Evolutionary conservation across 768 basidiomycete genomes (phyloP).

Genomic region (Gymnopilus junonius): DNA sequence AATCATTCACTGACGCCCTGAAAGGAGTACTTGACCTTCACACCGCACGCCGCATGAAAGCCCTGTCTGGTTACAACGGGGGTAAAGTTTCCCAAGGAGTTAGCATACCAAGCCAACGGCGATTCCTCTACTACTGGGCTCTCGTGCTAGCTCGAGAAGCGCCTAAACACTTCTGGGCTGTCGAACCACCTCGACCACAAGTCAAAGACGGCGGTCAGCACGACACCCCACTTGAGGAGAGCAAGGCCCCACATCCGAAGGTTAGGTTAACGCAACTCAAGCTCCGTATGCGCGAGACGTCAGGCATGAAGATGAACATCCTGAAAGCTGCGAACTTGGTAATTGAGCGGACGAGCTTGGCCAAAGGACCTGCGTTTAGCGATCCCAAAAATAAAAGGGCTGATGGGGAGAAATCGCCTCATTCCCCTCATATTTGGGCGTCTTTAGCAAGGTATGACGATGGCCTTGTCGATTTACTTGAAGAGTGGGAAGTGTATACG

Average conservation of each 20-base stretch:
- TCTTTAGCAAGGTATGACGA: slow-evolving; percentile 86
- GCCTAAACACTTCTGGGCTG: slow-evolving; percentile 53
- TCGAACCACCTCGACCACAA: slow-evolving; percentile 20
- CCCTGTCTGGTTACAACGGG: slow-evolving; percentile 25
- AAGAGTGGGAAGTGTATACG: slow-evolving; percentile 63
- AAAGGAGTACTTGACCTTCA: slow-evolving; percentile 69
- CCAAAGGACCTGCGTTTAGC: slow-evolving; percentile 18
- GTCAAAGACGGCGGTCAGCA: not conserved
- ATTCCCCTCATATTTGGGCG: slow-evolving; percentile 57
- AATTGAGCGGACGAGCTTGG: slow-evolving; percentile 48
- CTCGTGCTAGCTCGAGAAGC: slow-evolving; percentile 60
- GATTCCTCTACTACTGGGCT: slow-evolving; percentile 83
- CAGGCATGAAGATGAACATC: slow-evolving; percentile 52
- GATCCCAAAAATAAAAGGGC: not conserved
- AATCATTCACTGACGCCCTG: slow-evolving; percentile 43
- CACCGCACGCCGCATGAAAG: slow-evolving; percentile 72
- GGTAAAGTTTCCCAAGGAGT: slow-evolving; percentile 58
- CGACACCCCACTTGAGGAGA: not conserved
- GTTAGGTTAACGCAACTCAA: slow-evolving; percentile 61
- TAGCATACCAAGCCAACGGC: slow-evolving; percentile 80
- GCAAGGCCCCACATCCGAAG: slow-evolving; percentile 35
- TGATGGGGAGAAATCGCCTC: slow-evolving; percentile 27
- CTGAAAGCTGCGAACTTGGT: slow-evolving; percentile 61
- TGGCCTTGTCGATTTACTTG: slow-evolving; percentile 62
- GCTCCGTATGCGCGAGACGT: slow-evolving; percentile 63